Conservation (phyloP, 2,329 filamentous ascomycete species). For the Byssoonygena ceratinophila region DNA sequence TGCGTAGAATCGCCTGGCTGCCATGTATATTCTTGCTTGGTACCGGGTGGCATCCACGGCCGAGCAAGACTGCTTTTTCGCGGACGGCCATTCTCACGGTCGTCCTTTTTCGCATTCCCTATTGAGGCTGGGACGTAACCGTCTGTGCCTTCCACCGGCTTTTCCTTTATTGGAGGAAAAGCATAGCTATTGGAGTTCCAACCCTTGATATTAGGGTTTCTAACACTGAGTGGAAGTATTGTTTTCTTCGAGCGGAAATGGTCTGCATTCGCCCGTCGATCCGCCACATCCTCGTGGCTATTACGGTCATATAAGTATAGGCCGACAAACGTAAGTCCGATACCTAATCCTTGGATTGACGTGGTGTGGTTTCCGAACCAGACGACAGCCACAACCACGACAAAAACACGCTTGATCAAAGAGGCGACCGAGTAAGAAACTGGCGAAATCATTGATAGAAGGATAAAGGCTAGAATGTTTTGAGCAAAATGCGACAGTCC, state of each 20-base stretch:
- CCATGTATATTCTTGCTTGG: constrained; percentile 82
- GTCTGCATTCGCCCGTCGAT: constrained; percentile 57
- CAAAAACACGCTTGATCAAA: constrained; percentile 92
- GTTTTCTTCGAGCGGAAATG: constrained; percentile 53
- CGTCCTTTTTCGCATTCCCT: constrained; percentile 33
- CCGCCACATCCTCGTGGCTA: constrained; percentile 75
- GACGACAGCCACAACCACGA: constrained; percentile 85
- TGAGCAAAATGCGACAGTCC: constrained; percentile 93
- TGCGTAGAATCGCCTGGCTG: constrained; percentile 35
- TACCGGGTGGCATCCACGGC: constrained; percentile 64
- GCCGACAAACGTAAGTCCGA: constrained; percentile 78
- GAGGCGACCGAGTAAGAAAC: constrained; percentile 96
- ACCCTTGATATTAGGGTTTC: constrained; percentile 28
- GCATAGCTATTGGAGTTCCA: constrained; percentile 31
- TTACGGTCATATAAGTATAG: constrained; percentile 94
- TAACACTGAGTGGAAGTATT: constrained; percentile 54
- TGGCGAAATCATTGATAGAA: constrained; percentile 85
- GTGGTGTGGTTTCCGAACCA: constrained; percentile 94
- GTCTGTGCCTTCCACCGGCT: neutral
- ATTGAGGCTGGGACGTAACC: constrained; percentile 10
- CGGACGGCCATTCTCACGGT: constrained; percentile 37
- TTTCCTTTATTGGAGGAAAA: constrained; percentile 22
- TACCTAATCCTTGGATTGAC: constrained; percentile 68
- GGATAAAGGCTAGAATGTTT: constrained; percentile 86
- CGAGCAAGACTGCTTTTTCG: constrained; percentile 32